Evolutionary conservation across 768 basidiomycete genomes (phyloP).

Genomic region (Lactifluus echinatus): DNA sequence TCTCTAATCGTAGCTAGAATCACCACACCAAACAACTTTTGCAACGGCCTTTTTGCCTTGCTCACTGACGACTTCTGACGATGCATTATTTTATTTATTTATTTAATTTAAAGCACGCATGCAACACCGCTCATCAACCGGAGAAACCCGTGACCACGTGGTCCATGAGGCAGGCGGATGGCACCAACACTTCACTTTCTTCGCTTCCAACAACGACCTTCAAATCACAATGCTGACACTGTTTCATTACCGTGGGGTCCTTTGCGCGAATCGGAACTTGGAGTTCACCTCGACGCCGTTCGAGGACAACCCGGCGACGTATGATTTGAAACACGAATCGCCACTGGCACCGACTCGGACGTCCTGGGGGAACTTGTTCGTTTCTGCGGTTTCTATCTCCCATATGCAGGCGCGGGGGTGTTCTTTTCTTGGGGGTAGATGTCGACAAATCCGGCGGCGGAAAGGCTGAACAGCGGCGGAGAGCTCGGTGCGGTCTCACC

Average conservation of each 20-base stretch:
- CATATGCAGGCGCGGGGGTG: too few relatives aligned
- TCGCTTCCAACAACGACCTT: not conserved
- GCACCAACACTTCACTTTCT: not conserved
- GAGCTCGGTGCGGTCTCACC: not conserved
- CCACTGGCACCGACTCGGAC: not conserved
- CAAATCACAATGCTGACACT: not conserved
- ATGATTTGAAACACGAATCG: not conserved
- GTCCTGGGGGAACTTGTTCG: not conserved
- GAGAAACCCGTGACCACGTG: too few relatives aligned
- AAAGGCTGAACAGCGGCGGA: not conserved
- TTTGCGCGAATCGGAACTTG: not conserved
- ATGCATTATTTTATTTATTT: too few relatives aligned
- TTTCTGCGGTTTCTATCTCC: not conserved
- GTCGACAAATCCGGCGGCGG: not conserved
- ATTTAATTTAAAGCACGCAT: too few relatives aligned
- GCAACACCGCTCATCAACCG: too few relatives aligned
- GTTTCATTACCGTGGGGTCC: not conserved
- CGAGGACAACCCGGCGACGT: not conserved
- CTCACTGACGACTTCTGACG: not conserved
- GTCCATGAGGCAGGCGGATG: too few relatives aligned
- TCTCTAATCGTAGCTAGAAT: not conserved
- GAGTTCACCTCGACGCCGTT: not conserved
- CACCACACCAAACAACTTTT: not conserved
- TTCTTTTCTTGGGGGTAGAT: not conserved
- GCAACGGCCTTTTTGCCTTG: not conserved